These are phyloP conservation scores for Colletotrichum eremochloae DNA, from an alignment of 2,329 filamentous ascomycete species.

Conservation along the genomic window DNA sequence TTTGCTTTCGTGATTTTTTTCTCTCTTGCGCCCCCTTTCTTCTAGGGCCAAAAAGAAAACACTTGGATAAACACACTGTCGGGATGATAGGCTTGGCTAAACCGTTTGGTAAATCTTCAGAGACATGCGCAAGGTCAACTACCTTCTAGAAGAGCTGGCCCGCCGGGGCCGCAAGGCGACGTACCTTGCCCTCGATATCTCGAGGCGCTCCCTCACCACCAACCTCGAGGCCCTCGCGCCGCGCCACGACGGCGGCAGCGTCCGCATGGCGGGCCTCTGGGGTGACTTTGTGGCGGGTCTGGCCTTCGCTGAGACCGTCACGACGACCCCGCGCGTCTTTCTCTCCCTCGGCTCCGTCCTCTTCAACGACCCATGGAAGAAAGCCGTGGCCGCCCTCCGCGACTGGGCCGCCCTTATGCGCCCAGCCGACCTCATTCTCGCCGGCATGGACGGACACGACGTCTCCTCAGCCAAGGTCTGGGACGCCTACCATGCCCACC, in stretches of 20 bases:
- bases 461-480: conserved; percentile 55
- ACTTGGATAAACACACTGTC: not conserved
- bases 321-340: conserved; percentile 52
- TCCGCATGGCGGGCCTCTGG: conserved; percentile 56
- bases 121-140: conserved; percentile 57
- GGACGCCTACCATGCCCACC: conserved; percentile 55
- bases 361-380: conserved; percentile 56
- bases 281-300: conserved; percentile 56
- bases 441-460: conserved; percentile 58
- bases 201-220: conserved; percentile 51
- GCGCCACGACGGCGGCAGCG: conserved; percentile 48
- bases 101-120: conserved; percentile 43
- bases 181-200: conserved; percentile 59
- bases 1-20: not conserved
- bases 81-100: not conserved
- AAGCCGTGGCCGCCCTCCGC: conserved; percentile 52
- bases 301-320: conserved; percentile 48
- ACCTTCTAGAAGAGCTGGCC: conserved; percentile 54
- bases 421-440: conserved; percentile 52
- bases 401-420: conserved; percentile 54
- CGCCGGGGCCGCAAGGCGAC: conserved; percentile 47
- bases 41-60: not conserved
- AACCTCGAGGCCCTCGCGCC: conserved; percentile 51
- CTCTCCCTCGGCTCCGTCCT: conserved; percentile 58
- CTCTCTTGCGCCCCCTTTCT: conserved; percentile 26